These are phyloP conservation scores for Boletus rubroflammeus DNA, from an alignment of 768 basidiomycete species.

Conservation along the genomic window DNA sequence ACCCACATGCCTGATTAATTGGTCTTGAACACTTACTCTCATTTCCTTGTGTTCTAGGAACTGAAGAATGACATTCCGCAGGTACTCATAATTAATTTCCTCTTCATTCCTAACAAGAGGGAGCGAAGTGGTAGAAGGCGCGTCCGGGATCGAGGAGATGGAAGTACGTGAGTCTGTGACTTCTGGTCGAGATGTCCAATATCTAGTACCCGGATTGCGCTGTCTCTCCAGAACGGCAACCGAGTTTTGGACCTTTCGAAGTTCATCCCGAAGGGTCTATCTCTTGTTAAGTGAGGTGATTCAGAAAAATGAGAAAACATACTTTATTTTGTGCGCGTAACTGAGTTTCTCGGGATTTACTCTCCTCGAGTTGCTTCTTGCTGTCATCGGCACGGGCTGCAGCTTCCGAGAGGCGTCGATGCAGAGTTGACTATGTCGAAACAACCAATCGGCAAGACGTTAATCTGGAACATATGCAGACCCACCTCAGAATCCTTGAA, in stretches of 20 bases:
- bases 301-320: slow-evolving; percentile 7
- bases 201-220: slow-evolving; percentile 91
- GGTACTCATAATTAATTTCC: slow-evolving; percentile 92
- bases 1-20: not conserved
- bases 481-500: slow-evolving; percentile 63
- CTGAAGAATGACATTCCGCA: slow-evolving; percentile 93
- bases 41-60: slow-evolving; percentile 99
- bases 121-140: slow-evolving; percentile 34
- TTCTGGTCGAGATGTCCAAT: slow-evolving; percentile 63
- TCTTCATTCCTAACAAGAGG: slow-evolving; percentile 59
- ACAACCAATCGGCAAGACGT: not conserved
- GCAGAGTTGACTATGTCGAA: slow-evolving; percentile 39
- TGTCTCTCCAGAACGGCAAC: slow-evolving; percentile 86
- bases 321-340: slow-evolving; percentile 79
- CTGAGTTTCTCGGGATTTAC: slow-evolving; percentile 64
- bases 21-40: slow-evolving; percentile 61
- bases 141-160: slow-evolving; percentile 42
- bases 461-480: not conserved
- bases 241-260: slow-evolving; percentile 93
- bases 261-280: slow-evolving; percentile 87
- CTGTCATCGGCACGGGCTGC: slow-evolving; percentile 47
- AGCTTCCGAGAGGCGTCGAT: slow-evolving; percentile 47
- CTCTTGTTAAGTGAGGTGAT: slow-evolving; percentile 6
- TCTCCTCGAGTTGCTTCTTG: slow-evolving; percentile 72
- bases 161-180: slow-evolving; percentile 33